Evolutionary conservation across 768 basidiomycete genomes (phyloP).

Genomic region (Leucocoprinus leucothites): DNA sequence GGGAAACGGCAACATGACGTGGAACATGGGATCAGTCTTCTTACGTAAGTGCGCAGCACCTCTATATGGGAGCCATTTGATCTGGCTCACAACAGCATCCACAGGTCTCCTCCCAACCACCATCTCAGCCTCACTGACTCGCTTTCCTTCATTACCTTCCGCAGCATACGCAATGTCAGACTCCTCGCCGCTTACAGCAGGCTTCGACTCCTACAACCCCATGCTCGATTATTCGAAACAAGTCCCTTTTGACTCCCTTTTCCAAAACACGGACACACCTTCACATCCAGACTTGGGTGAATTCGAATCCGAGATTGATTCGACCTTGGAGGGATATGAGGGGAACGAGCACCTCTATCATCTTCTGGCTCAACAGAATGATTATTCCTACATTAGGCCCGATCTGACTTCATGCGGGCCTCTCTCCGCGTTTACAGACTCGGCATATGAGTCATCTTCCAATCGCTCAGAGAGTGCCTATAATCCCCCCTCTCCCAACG

Average conservation of each 20-base stretch:
- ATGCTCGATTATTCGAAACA: conserved; percentile 33
- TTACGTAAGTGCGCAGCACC: conserved; percentile 32
- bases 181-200: conserved; percentile 25
- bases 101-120: conserved; percentile 27
- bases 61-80: conserved; percentile 25
- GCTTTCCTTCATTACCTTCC: conserved; percentile 17
- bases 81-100: conserved; percentile 10
- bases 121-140: conserved; percentile 25
- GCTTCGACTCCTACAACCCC: conserved; percentile 26
- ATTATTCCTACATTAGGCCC: conserved; percentile 61
- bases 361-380: conserved; percentile 24
- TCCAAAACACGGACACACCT: conserved; percentile 59
- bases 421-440: conserved; percentile 75
- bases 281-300: conserved; percentile 65
- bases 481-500: conserved; percentile 56
- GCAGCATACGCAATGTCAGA: conserved; percentile 34
- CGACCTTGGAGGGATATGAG: conserved; percentile 64
- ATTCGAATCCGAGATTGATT: conserved; percentile 82
- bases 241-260: conserved; percentile 62
- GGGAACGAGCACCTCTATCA: conserved; percentile 48
- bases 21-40: conserved; percentile 7
- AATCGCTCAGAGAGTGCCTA: conserved; percentile 68
- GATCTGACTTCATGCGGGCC: conserved; percentile 64
- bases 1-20: conserved; percentile 12
- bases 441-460: conserved; percentile 67